Base-by-base conservation (phyloP, 495 filamentous ascomycete species). In the Penicillium tannophilum region DNA sequence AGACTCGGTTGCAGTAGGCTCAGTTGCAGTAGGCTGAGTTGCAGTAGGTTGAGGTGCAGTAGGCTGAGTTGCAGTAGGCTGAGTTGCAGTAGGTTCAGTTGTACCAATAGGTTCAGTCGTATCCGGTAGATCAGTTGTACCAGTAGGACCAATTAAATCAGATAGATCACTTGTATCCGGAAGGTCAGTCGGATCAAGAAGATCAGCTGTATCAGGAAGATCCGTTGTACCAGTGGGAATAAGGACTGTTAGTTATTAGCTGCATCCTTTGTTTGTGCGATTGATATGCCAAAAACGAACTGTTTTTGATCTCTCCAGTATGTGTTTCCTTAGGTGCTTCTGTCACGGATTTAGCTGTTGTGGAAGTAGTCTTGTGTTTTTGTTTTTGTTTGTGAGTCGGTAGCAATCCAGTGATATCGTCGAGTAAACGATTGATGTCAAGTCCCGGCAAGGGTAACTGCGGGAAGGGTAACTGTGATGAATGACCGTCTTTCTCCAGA, bases 401-500 rank as follows among this genome's bases (percentile, higher is more conserved):
- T 19, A 73, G 62, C 17, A 75, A 61, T 1, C 61, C 46, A 30
- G 56, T 59, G 44, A 79, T 54, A 54, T 60, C 58, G 52, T 66
- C 51, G 39, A 77, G 45, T 12, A 73, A 36, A 8, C 36, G 9
- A n/a, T 28, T 46, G 12, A 72, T n/a, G 26, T 49, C 46, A 7
- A 30, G 9, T 17, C 26, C 26, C 14, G 65, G 75, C 42, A 74
- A 80, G 19, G 77, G 77, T 54, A 57, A 68, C 28, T 73, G 43
- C n/a, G 65, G 75, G 43, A 74, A 80, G 19, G 77, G 77, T 54
- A 57, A 68, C 28, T 73, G 43, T 19, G 71, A 67, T 36, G 71
- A 63, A 65, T 71, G 74, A 17, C 79, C 81, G n/a, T 76, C 69
- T 12, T 67, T 65, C 33, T 82, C 72, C 17, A 83, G 67, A 11